phyloP scores from a whole-genome alignment of 129 eudicot genomes.

The Escallonia rubra region DNA sequence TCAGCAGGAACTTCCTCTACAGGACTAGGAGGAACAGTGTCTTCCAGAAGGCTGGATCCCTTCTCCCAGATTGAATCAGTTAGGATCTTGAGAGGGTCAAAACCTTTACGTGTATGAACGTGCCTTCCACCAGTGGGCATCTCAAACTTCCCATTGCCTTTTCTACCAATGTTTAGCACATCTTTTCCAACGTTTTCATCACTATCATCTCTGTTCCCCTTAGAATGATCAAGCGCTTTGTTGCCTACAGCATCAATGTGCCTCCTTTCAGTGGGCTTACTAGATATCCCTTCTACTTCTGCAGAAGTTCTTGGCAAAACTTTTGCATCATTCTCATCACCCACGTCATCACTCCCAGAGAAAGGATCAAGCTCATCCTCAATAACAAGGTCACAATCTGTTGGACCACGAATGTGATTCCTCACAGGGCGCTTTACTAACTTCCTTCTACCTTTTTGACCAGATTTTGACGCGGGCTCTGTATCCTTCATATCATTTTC shows the following conservation, averaged over 20 bases:
- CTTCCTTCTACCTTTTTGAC: too few species aligned
- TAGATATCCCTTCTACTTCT: not conserved
- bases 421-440: too few species aligned
- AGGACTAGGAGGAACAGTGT: not conserved
- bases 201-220: too few species aligned
- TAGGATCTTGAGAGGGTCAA: slow-evolving; percentile 3
- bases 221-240: too few species aligned
- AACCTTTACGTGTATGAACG: not conserved
- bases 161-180: too few species aligned
- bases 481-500: too few species aligned
- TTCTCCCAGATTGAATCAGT: slow-evolving; percentile 25
- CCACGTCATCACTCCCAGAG: slow-evolving; percentile 8
- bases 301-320: not conserved
- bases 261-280: not conserved
- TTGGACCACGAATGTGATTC: too few species aligned
- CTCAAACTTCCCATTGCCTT: too few species aligned
- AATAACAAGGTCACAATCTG: too few species aligned
- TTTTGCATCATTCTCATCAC: not conserved
- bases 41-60: not conserved
- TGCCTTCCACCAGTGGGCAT: not conserved
- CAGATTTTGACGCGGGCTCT: too few species aligned
- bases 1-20: not conserved
- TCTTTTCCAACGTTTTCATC: too few species aligned
- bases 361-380: slow-evolving; percentile 6
- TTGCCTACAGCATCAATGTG: not conserved